Evolutionary conservation across 805 yeast species (phyloP).

Genomic region (Sugiyamaella chiloensis): DNA sequence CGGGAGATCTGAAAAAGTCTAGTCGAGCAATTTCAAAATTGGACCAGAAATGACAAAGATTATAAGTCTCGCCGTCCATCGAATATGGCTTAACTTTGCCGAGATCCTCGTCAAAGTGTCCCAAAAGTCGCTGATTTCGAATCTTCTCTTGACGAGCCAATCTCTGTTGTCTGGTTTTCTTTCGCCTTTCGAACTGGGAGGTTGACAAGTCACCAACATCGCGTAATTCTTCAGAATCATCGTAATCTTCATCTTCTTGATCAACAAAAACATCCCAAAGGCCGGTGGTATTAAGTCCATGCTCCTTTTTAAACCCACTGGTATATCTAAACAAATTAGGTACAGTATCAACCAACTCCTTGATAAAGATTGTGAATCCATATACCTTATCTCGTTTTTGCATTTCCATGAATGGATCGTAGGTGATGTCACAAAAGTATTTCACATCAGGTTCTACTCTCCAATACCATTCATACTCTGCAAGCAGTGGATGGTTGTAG

Average conservation of each 20-base stretch:
- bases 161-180: slow-evolving; percentile 17
- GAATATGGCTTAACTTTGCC: slow-evolving; percentile 47
- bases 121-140: slow-evolving; percentile 31
- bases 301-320: slow-evolving; percentile 52
- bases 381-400: slow-evolving; percentile 62
- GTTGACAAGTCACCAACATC: slow-evolving; percentile 17
- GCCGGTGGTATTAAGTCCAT: slow-evolving; percentile 50
- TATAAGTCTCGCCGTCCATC: slow-evolving; percentile 65
- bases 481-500: slow-evolving; percentile 72
- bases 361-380: slow-evolving; percentile 78
- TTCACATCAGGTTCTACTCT: slow-evolving; percentile 91
- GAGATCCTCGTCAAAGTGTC: slow-evolving; percentile 29
- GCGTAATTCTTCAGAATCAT: slow-evolving; percentile 5
- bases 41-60: slow-evolving; percentile 87
- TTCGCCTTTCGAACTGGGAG: slow-evolving; percentile 14
- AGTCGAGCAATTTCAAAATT: slow-evolving; percentile 89
- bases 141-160: slow-evolving; percentile 18
- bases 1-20: slow-evolving; percentile 63
- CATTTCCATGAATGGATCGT: slow-evolving; percentile 90
- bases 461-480: slow-evolving; percentile 87
- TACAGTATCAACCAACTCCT: slow-evolving; percentile 76
- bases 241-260: slow-evolving; percentile 18
- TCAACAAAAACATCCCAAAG: slow-evolving; percentile 67
- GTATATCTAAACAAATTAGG: slow-evolving; percentile 80
- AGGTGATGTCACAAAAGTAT: slow-evolving; percentile 84